Base-by-base conservation (phyloP, 768 basidiomycete genomes). In the Calocybe indica region DNA sequence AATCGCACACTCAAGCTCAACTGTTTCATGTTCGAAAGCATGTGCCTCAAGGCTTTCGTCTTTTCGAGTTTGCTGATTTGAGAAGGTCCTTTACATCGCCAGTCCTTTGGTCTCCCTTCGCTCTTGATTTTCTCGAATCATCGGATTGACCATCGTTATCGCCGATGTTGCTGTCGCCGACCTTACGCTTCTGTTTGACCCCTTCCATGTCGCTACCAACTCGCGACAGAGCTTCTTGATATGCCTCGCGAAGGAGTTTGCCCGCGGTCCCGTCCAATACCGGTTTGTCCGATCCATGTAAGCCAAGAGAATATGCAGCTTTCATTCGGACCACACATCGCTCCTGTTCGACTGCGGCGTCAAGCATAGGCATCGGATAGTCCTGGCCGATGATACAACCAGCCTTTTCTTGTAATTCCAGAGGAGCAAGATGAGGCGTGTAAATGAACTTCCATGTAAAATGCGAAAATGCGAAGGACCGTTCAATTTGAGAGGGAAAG, bases 231-330 rank as follows among this genome's bases (percentile, higher is more conserved):
- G 42, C 37, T 34, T 49, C 33, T 37, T 28, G 22, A 33, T 47
- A 46, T 33, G 22, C 36, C 28, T 38, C 37, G 39, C 29, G 29
- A 14, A 50, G 29, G n/a, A 38, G n/a, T 9, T 22, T 37, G 36
- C 45, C 37, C 13, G 49, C 49, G 36, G 45, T 50, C 40, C 45
- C 49, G 47, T 50, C 30, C 13, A 50, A n/a, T 3, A 50, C 49
- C 41, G 37, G 30, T 33, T 30, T 33, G 30, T 50, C 49, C 7
- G 49, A 32, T 2, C 49, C 49, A 47, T 46, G 31, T 9, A 46
- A 31, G 15, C 37, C 38, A 39, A 37, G 30, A 10, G 46, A 12
- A 22, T 28, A 50, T 35, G 34, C 49, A 47, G 45, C 34, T 36
- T 47, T 50, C 36, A 46, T 47, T 30, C 37, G 32, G 10, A 31